Evolutionary conservation across 495 filamentous ascomycete species (phyloP), one percentile per base, ranked within the genome.

Genomic region (Neurospora sp.): DNA sequence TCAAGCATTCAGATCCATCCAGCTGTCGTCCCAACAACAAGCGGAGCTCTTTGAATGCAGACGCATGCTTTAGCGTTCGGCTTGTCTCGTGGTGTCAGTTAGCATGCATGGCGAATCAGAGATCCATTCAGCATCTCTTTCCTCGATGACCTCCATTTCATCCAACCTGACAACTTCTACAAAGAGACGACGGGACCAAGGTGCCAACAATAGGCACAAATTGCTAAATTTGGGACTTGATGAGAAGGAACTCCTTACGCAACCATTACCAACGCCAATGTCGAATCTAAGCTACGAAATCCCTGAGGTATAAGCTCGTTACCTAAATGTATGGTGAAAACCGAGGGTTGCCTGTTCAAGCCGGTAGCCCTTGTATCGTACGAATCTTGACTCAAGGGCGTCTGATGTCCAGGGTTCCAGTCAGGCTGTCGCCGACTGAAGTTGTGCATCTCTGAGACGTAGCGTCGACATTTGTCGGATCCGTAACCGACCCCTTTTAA

Each of bases 371-470:
- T 8, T 28, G 34, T 34, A 34, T 66, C 54, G 28, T 34, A 66
- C 28, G 13, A 66, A 66, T 34, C 54, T 34, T 66, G 28, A 66
- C 28, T 66, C 28, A 36, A 66, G 24, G 6, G 28, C 28, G 54
- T 9, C 28, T 66, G 54, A 66, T 66, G 54, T 36, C 54, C 54
- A 36, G 54, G 54, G 13, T 17, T 36, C 54, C 13, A 66, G 54
- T 17, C 54, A 66, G 24, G 54, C 40, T 36, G 62, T 28, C 37
- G 42, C 39, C 48, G 40, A 40, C 34, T 62, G 34, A 40, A 37
- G 72, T 74, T 78, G 71, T 76, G 75, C 72, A 72, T 77, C 77
- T 74, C 72, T 78, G 79, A 80, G 79, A 80, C 79, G 42, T 69
- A 66, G 75, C 59, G 34, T 42, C 69, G 69, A 28, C 21, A 17